These are phyloP conservation scores for Grigorovia humatica DNA, from an alignment of 805 yeast species.

Conservation along the genomic window DNA sequence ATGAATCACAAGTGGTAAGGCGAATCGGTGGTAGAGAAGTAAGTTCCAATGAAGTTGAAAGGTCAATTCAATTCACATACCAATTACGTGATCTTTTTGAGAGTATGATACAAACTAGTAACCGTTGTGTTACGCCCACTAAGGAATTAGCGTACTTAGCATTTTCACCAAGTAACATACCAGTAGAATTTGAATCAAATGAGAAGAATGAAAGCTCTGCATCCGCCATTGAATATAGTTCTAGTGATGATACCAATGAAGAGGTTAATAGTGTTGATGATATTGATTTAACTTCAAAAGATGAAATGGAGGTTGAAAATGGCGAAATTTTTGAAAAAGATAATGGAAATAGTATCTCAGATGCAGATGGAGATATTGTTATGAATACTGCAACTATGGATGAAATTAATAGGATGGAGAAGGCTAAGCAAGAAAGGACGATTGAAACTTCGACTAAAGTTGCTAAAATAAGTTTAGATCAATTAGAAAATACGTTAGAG, in stretches of 20 bases:
- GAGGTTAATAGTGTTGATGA: neutral
- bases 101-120: conserved; percentile 53
- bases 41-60: conserved; percentile 62
- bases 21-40: conserved; percentile 84
- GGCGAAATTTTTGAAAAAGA: neutral
- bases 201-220: neutral
- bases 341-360: neutral
- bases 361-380: neutral
- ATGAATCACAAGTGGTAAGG: conserved; percentile 27
- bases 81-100: conserved; percentile 60
- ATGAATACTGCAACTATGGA: neutral
- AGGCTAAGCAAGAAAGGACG: neutral
- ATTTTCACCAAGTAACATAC: conserved; percentile 59
- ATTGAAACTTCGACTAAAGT: conserved; percentile 17
- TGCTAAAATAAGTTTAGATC: conserved; percentile 39
- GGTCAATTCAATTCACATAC: conserved; percentile 74
- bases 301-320: neutral
- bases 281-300: neutral
- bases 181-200: conserved; percentile 44
- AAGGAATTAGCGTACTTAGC: conserved; percentile 83
- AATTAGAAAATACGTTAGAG: conserved; percentile 64
- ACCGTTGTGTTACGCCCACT: conserved; percentile 66
- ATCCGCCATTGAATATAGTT: neutral
- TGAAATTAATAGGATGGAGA: neutral
- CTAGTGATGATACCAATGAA: conserved; percentile 2